Conservation (phyloP, 768 basidiomycete genomes). For the Mycena leptocephala region DNA sequence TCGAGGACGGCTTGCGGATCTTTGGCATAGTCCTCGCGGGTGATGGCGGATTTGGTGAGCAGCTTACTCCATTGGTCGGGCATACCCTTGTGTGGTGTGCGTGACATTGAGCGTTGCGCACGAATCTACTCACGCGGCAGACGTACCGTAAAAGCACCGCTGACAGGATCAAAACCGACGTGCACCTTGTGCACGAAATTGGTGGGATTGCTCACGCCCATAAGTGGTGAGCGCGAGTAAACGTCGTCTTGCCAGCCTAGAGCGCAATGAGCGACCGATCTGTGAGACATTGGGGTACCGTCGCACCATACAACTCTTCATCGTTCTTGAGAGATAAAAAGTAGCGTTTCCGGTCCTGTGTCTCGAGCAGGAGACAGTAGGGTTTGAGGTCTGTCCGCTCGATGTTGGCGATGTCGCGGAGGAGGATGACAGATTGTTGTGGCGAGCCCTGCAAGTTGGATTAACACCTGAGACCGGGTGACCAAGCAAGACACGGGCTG, state of each 20-base stretch:
- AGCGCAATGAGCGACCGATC: background rate
- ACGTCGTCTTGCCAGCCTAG: slow-evolving; percentile 94
- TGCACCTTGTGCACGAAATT: slow-evolving; percentile 99
- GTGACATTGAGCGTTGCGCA: background rate
- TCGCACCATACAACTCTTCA: slow-evolving; percentile 87
- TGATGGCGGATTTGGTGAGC: slow-evolving; percentile 96
- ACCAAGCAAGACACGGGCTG: background rate
- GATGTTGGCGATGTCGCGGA: slow-evolving; percentile 88
- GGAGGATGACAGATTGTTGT: slow-evolving; percentile 73
- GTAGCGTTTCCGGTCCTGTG: slow-evolving; percentile 83
- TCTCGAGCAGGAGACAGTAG: slow-evolving; percentile 92
- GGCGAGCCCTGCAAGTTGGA: slow-evolving; percentile 60
- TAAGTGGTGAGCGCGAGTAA: slow-evolving; percentile 91
- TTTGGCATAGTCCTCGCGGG: slow-evolving; percentile 96
- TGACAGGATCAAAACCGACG: slow-evolving; percentile 95
- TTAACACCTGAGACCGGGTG: background rate
- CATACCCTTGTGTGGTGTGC: slow-evolving; percentile 94
- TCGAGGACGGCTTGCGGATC: slow-evolving; percentile 98
- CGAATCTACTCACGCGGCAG: background rate
- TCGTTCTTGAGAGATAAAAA: slow-evolving; percentile 91
- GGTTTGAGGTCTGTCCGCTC: slow-evolving; percentile 96
- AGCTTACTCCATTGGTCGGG: slow-evolving; percentile 98
- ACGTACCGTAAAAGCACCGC: slow-evolving; percentile 94
- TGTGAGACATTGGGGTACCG: background rate
- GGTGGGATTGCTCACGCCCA: slow-evolving; percentile 95